Base-by-base conservation (phyloP, 129 eudicot species). In the Mikania micrantha region DNA sequence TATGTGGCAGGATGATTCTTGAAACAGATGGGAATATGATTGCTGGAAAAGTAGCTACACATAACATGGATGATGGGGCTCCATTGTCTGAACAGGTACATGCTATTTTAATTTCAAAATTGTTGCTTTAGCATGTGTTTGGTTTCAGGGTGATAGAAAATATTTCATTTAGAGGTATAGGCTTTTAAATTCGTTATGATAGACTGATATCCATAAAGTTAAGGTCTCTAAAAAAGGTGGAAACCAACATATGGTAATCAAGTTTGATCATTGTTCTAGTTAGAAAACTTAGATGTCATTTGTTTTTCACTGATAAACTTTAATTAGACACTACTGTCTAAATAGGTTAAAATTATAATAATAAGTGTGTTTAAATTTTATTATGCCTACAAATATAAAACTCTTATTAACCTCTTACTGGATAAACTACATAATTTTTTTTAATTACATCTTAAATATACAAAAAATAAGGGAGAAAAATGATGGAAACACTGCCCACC, bases 11-110 rank as follows among this genome's bases (percentile, higher is more conserved):
- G 85, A 77, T 87, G 71, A 72, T 90, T 80, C 97, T 90, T 56
- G 97, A 87, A 81, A 84, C 87, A 5, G 95, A 87, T 70, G 95
- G 95, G 5, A 90, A 74, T 76, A 61, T 77, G 64, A 90, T 87
- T 80, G 97, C 95, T 50, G 84, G 89, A 45, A 90, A 90, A 77
- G 95, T 87, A 44, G 95, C 91, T 44, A 82, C 85, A 72, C 86
- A 85, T 73, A 82, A 57, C 49, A 66, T 90, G 79, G 97, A 90
- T 80, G 89, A 81, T 67, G 91, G 89, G 38, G 91, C 95, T 45
- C 89, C 97, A 36, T 82, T 90, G 64, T 84, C 95, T 10, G 95
- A 87, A 82, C 95, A 87, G 97, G 97, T 87, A 63, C 66, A 60
- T 32, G 47, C 6, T 19, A 27, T 60, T 45, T 9, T 10, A 44